Evolutionary conservation across 257 asterid genomes (phyloP), one percentile per base, ranked within the genome.

Genomic region (Eustoma russellianum): DNA sequence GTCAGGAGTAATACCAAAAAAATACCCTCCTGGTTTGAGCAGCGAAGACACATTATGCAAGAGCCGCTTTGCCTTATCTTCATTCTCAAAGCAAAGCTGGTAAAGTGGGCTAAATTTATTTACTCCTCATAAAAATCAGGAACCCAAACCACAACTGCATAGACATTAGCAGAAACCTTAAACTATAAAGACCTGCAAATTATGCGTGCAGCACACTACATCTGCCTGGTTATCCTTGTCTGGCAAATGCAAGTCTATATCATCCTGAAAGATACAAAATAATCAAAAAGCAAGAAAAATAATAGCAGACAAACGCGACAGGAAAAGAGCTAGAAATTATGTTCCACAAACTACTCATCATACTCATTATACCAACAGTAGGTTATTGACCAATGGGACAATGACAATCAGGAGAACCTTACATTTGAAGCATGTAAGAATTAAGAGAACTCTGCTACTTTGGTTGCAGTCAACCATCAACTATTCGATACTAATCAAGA

Each of bases 11-110:
- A 91, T 77, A 74, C 98, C 98, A 66, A 91, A 69, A 84, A 91
- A 91, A 74, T 82, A 91, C 63, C 96, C 98, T 59, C 98, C 98
- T 5, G 96, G 96, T 79, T 77, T 86, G 80, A 91, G 78, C 79
- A 91, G 79, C 64, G 85, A 71, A 61, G 98, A 83, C 50, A 87
- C 96, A 50, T 84, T 91, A 13, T 79, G 86, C 72, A 91, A 66
- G 67, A 91, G 75, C 67, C 70, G 80, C 77, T 64, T 84, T 52
- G 70, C 88, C 72, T 79, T 84, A 63, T 87, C 98, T 83, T 91
- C 96, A 34, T 76, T 79, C 77, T 87, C 96, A 60, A 83, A 83
- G 61, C 96, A 91, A 59, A 72, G 66, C 98, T 91, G 87, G 69
- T 59, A 70, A 52, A 24, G 64, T 28, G 56, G 17, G 28, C 33